A percentile compares a stretch with the other conserved stretches of the same genome.
These are phyloP conservation scores for Nadsonia starkeyi-henricii DNA, from an alignment of 1,139 yeast genomes.

Conservation along the genomic window DNA sequence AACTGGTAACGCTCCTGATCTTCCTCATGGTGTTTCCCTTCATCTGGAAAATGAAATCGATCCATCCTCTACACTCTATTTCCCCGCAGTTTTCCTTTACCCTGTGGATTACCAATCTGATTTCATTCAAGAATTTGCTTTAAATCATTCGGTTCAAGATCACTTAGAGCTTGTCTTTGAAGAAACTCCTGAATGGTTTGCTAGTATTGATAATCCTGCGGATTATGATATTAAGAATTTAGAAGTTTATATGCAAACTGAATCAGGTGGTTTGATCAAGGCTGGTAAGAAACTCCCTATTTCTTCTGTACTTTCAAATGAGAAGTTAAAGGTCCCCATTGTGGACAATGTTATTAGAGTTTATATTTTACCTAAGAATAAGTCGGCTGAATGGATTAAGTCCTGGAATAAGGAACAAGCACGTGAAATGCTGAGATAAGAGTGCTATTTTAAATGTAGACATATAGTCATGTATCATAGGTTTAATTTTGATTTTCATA, in stretches of 20 bases:
- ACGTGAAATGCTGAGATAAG: background rate
- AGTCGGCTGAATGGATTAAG: slow-evolving; percentile 54
- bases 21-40: slow-evolving; percentile 16
- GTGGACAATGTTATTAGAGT: slow-evolving; percentile 64
- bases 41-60: slow-evolving; percentile 58
- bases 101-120: slow-evolving; percentile 83
- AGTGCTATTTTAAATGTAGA: no score
- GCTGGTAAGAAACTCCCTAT: slow-evolving; percentile 67
- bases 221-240: slow-evolving; percentile 46
- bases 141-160: slow-evolving; percentile 46
- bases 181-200: slow-evolving; percentile 62
- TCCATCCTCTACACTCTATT: slow-evolving; percentile 60
- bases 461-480: no score
- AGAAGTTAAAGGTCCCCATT: slow-evolving; percentile 55
- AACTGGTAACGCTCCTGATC: slow-evolving; percentile 9
- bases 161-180: slow-evolving; percentile 33
- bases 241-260: slow-evolving; percentile 72
- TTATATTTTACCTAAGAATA: slow-evolving; percentile 66
- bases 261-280: slow-evolving; percentile 70
- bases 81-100: slow-evolving; percentile 70
- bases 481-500: no score
- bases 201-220: slow-evolving; percentile 21
- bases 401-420: slow-evolving; percentile 43
- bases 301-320: slow-evolving; percentile 48
- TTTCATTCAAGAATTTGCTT: slow-evolving; percentile 51